Conservation (phyloP, 2,329 filamentous ascomycete species). For the Verticillium dahliae region DNA sequence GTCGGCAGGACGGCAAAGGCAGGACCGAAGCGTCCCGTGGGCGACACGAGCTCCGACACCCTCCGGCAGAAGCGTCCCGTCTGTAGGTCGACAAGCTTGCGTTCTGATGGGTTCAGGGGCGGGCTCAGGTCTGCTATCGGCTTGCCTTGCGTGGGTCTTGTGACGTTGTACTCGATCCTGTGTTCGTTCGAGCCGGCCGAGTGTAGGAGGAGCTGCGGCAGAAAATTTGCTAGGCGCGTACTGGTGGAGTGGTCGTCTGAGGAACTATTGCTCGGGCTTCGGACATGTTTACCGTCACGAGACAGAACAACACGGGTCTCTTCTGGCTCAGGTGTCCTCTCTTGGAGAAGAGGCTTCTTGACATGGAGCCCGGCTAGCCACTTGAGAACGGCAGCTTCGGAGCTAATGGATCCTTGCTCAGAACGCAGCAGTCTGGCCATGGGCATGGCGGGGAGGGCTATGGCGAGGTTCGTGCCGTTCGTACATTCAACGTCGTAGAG, state of each 20-base stretch:
- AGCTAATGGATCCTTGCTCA: slow-evolving; percentile 35
- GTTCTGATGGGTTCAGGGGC: slow-evolving; percentile 26
- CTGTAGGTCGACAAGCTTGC: slow-evolving; percentile 35
- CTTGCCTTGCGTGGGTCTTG: slow-evolving; percentile 27
- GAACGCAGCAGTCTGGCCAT: slow-evolving; percentile 37
- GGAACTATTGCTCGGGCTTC: neutral
- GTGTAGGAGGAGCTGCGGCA: slow-evolving; percentile 35
- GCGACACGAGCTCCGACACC: slow-evolving; percentile 36
- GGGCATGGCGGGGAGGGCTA: slow-evolving; percentile 35
- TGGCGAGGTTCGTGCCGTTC: slow-evolving; percentile 31
- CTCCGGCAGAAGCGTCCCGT: slow-evolving; percentile 36
- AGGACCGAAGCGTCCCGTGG: slow-evolving; percentile 42
- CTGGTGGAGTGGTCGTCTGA: neutral
- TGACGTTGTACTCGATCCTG: slow-evolving; percentile 35
- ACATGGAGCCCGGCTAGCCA: slow-evolving; percentile 23
- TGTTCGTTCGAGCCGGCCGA: slow-evolving; percentile 20
- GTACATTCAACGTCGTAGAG: slow-evolving; percentile 35
- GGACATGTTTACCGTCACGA: neutral
- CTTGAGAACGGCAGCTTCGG: slow-evolving; percentile 36
- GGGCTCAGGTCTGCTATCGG: slow-evolving; percentile 27
- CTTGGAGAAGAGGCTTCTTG: neutral
- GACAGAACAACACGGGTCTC: neutral
- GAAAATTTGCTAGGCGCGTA: neutral
- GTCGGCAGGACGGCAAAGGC: slow-evolving; percentile 26
- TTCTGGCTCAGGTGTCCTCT: neutral